A percentile compares a stretch with the other conserved stretches of the same genome.
Evolutionary conservation across 306 rosid species (phyloP).

Genomic region (Erythrophleum fordii): DNA sequence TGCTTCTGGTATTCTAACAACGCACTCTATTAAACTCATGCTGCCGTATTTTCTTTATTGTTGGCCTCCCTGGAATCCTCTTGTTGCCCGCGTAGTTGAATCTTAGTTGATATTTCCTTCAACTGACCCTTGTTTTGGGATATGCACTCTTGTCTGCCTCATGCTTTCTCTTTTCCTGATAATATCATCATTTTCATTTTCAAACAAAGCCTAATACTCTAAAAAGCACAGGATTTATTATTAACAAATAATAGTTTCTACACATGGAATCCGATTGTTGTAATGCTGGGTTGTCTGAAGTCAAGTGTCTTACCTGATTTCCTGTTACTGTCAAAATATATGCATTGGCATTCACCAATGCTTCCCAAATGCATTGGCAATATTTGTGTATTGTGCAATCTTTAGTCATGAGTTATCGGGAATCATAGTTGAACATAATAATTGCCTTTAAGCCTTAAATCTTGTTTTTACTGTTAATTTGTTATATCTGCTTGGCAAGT

Average conservation of each 20-base stretch:
- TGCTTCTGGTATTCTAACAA: background rate
- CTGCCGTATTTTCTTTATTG: conserved; percentile 12
- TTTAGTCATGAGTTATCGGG: background rate
- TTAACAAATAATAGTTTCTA: background rate
- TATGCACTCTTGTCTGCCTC: background rate
- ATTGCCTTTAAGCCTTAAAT: background rate
- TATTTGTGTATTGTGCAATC: conserved; percentile 2
- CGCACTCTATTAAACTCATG: background rate
- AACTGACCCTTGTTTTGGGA: background rate
- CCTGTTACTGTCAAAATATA: conserved; percentile 6
- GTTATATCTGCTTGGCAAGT: conserved; percentile 15
- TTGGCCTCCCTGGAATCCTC: background rate
- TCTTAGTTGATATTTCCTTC: conserved; percentile 31
- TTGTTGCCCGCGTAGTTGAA: background rate
- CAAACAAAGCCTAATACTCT: background rate
- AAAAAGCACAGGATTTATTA: background rate
- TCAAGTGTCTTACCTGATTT: background rate
- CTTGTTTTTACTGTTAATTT: background rate
- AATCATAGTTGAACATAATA: background rate
- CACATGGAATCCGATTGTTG: background rate
- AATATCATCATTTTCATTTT: background rate
- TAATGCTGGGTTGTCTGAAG: conserved; percentile 5
- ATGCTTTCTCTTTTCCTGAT: background rate
- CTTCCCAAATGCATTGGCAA: background rate
- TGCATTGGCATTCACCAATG: background rate